phyloP scores from a whole-genome alignment of 352 stramenopile species.

The Phytopythium litorale region DNA sequence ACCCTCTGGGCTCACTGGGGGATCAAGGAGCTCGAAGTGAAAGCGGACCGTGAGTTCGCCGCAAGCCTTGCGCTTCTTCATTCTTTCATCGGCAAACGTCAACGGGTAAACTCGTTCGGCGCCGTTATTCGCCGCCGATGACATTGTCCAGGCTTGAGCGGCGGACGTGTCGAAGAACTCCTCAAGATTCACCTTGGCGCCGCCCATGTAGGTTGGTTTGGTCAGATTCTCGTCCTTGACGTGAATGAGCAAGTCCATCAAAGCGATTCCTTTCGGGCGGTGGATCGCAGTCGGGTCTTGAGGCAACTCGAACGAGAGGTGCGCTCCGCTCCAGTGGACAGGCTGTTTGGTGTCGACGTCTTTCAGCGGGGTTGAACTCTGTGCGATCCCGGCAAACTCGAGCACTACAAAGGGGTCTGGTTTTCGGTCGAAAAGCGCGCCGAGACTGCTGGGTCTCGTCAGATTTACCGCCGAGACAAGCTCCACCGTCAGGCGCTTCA shows the following conservation, averaged over 20 bases:
- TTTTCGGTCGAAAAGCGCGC: slow-evolving; percentile 32
- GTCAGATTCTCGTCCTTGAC: slow-evolving; percentile 41
- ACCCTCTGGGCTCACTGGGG: background rate
- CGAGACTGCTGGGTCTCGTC: slow-evolving; percentile 25
- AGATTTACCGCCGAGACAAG: slow-evolving; percentile 23
- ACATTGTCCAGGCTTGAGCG: slow-evolving; percentile 2
- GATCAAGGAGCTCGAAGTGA: slow-evolving; percentile 14
- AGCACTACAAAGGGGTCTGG: slow-evolving; percentile 33
- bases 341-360: slow-evolving; percentile 37
- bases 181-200: slow-evolving; percentile 23
- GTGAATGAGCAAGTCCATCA: slow-evolving; percentile 24
- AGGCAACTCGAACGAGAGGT: slow-evolving; percentile 23
- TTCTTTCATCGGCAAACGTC: slow-evolving; percentile 25
- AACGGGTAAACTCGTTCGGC: slow-evolving; percentile 17
- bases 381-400: slow-evolving; percentile 22
- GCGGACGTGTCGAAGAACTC: slow-evolving; percentile 20
- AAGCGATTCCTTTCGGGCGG: slow-evolving; percentile 13
- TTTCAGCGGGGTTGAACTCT: slow-evolving; percentile 19
- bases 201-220: slow-evolving; percentile 41
- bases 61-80: slow-evolving; percentile 30
- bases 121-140: background rate
- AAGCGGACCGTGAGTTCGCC: slow-evolving; percentile 36
- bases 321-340: slow-evolving; percentile 17
- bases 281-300: background rate
- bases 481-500: slow-evolving; percentile 23